These are phyloP conservation scores for Breviolum minutum DNA, from an alignment of 73 alveolate species.

Conservation along the genomic window DNA sequence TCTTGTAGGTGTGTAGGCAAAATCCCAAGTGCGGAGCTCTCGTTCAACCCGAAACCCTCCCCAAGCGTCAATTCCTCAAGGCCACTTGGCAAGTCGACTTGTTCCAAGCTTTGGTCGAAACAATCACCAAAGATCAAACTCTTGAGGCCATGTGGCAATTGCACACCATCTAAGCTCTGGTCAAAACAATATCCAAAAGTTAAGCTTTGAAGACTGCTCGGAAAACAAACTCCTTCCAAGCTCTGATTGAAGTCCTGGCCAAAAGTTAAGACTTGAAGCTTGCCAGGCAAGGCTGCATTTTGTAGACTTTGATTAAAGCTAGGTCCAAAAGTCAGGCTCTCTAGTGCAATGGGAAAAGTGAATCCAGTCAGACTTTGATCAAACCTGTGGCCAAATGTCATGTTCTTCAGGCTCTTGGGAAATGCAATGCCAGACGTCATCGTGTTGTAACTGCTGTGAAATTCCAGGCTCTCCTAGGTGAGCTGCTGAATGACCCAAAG, in stretches of 20 bases:
- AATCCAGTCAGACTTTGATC: background rate
- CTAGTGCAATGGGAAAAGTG: background rate
- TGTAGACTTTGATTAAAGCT: background rate
- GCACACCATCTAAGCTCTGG: constrained; percentile 5
- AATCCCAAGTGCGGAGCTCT: background rate
- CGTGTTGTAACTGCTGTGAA: constrained; percentile 7
- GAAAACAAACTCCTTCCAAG: background rate
- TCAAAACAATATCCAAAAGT: background rate
- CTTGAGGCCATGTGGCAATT: background rate
- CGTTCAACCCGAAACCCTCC: background rate
- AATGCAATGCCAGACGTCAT: background rate
- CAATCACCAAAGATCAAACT: background rate
- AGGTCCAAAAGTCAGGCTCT: constrained; percentile 25
- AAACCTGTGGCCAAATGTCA: constrained; percentile 38
- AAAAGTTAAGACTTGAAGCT: background rate
- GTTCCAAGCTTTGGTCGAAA: constrained; percentile 9
- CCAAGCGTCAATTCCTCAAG: constrained; percentile 3
- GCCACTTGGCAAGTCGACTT: background rate
- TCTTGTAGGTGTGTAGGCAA: background rate
- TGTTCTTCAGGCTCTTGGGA: background rate
- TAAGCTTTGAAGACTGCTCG: background rate
- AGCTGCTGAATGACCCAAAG: no score
- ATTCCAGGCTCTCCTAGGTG: constrained; percentile 4
- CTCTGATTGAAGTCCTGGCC: constrained; percentile 16
- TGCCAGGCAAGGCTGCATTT: background rate